These are phyloP conservation scores for Didymella keratinophila DNA, from an alignment of 2,329 filamentous ascomycete genomes.

Conservation along the genomic window DNA sequence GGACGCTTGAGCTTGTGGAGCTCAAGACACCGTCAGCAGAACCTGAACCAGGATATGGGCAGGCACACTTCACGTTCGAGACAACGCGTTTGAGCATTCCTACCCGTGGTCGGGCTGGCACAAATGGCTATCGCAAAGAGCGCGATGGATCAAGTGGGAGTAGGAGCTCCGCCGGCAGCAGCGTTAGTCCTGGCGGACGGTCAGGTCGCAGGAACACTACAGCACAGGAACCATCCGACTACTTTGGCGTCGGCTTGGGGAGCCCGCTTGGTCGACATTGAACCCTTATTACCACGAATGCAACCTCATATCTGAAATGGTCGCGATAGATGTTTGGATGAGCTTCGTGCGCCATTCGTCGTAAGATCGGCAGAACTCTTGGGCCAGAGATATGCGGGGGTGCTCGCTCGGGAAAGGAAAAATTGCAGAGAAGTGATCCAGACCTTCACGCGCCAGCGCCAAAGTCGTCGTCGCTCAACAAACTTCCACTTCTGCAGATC, in stretches of 20 bases:
- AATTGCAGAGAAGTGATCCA: not conserved
- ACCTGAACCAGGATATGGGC: conserved; percentile 29
- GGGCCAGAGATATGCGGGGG: not conserved
- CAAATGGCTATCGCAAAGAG: conserved; percentile 25
- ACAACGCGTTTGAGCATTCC: conserved; percentile 41
- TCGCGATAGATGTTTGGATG: not conserved
- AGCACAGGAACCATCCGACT: conserved; percentile 26
- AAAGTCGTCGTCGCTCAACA: not conserved
- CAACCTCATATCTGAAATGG: not conserved
- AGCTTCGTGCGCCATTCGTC: not conserved
- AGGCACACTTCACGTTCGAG: conserved; percentile 46
- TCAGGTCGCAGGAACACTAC: conserved; percentile 25
- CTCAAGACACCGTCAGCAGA: conserved; percentile 43
- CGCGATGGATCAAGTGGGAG: conserved; percentile 14
- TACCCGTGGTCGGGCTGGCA: conserved; percentile 26
- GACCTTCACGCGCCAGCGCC: not conserved
- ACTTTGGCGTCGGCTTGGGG: conserved; percentile 33
- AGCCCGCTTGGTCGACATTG: conserved; percentile 10
- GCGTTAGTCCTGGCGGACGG: conserved; percentile 28
- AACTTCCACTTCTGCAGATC: not conserved
- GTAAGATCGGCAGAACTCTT: conserved; percentile 3
- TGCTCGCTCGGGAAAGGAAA: not conserved
- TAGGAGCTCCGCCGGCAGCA: conserved; percentile 27
- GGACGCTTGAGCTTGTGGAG: conserved; percentile 67
- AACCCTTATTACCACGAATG: not conserved